Base-by-base conservation (phyloP, 129 eudicot genomes). In the Lactuca sativa region DNA sequence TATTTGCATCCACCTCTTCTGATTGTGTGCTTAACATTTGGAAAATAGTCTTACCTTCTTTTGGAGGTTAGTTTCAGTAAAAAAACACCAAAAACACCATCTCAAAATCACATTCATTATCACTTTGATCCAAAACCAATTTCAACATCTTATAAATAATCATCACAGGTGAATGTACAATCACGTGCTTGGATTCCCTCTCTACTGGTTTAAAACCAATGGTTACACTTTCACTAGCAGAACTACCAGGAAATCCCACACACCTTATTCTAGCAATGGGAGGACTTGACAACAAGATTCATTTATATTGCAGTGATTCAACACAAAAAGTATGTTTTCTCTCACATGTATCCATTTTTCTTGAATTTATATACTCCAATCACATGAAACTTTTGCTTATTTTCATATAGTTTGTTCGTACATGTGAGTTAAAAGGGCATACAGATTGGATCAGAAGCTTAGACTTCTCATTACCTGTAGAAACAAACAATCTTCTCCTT, bases 381-480 rank as follows among this genome's bases (percentile, higher is more conserved):
- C 12, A 41, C 43, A 1, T 40, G 14, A 62, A 38, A 7, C 37
- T 62, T 38, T 18, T 41, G 18, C 33, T 77, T 30, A 17, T 21
- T 61, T 67, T 70, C 32, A 7, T 11, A 61, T 79, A 93, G 99
- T 93, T 93, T 85, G 65, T 76, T 74, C 97, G 34, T 77, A 89
- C 97, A 54, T 93, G 97, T 83, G 95, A 90, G 82, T 63, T 93
- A 56, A 93, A 93, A 82, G 97, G 90, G 43, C 97, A 93, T 78
- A 85, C 95, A n/a, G 99, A 93, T 78, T 93, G 99, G 99, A 87
- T 93, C 57, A 70, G 95, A 66, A 85, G 97, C 84, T 81, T 93
- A 78, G 99, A 93, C 76, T 90, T 89, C 82, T 93, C 99, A 52
- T 76, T 90, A 13, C 95, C 99, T 25, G 48, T 89, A 62, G 85